These are phyloP conservation scores for Diutina ranongensis DNA, from an alignment of 1,139 yeast species.

Conservation along the genomic window DNA sequence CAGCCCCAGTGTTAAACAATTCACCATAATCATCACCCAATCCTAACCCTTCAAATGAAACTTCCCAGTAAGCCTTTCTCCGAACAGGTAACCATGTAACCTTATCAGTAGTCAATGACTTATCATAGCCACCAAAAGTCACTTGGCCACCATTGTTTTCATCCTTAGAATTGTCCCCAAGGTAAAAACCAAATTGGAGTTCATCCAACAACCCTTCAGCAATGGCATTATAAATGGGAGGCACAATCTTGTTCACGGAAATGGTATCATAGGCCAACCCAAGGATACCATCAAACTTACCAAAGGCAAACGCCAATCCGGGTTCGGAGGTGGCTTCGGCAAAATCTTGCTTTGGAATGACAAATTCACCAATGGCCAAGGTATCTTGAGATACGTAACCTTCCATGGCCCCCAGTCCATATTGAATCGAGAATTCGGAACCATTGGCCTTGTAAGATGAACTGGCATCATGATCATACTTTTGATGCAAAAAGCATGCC, in stretches of 20 bases:
- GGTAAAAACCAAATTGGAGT: constrained; percentile 78
- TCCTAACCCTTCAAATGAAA: constrained; percentile 77
- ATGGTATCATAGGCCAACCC: constrained; percentile 92
- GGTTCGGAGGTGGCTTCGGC: constrained; percentile 98
- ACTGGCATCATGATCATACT: constrained; percentile 75
- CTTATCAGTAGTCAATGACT: constrained; percentile 62
- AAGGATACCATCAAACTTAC: constrained; percentile 92
- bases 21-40: constrained; percentile 86
- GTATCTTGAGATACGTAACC: constrained; percentile 86
- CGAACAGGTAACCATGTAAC: constrained; percentile 93
- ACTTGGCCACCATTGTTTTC: constrained; percentile 74
- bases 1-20: constrained; percentile 82
- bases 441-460: constrained; percentile 81
- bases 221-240: constrained; percentile 88
- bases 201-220: constrained; percentile 69
- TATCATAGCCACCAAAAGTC: constrained; percentile 89
- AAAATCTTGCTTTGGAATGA: constrained; percentile 78
- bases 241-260: constrained; percentile 77
- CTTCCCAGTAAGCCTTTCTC: constrained; percentile 99
- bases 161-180: constrained; percentile 61
- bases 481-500: constrained; percentile 88
- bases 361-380: constrained; percentile 69
- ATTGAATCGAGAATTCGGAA: constrained; percentile 68
- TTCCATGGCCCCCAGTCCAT: constrained; percentile 87
- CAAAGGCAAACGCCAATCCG: constrained; percentile 95